Base-by-base conservation (phyloP, 192 early-diverging fungal genomes). In the Lobosporangium transversale region DNA sequence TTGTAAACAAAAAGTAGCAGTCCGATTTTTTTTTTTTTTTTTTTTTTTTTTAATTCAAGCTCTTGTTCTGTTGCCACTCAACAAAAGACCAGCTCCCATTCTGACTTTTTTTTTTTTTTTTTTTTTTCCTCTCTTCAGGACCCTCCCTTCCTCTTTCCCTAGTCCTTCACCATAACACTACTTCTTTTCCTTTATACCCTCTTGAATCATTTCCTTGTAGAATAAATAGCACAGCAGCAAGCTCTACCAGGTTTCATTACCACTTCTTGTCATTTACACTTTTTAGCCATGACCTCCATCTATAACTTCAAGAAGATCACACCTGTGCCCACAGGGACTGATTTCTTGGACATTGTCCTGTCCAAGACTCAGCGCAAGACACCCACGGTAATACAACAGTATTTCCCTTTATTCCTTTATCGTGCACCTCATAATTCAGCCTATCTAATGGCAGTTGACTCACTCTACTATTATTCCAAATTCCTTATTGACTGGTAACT, bases 251-350 rank as follows among this genome's bases (percentile, higher is more conserved):
- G n/a, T n/a, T n/a, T n/a, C n/a, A n/a, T n/a, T n/a, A n/a, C n/a
- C n/a, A n/a, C n/a, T n/a, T n/a, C n/a, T n/a, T n/a, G n/a, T n/a
- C n/a, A n/a, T n/a, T n/a, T n/a, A n/a, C n/a, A n/a, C n/a, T n/a
- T n/a, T n/a, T 10, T 40, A 40, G 37, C 14, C 37, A 76, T 74
- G 62, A 65, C 73, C 24, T 67, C 64, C 37, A 66, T 96, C 73
- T 99, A 99, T 85, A 99, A 99, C 94, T 97, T 99, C 85, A 99
- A 99, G 80, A 91, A 92, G 81, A 95, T 99, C 61, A 92, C 94
- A 84, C 94, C 94, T 30, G 95, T 99, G 15, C 96, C 96, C 29
- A 91, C 91, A 62, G 88, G 90, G 29, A 78, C 81, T 40, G 97
- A 98, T 84, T 98, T 99, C 84, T 81, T 99, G 80, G 97, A 99